These are phyloP conservation scores for Amanita muscaria DNA, from an alignment of 768 basidiomycete genomes.

Conservation along the genomic window DNA sequence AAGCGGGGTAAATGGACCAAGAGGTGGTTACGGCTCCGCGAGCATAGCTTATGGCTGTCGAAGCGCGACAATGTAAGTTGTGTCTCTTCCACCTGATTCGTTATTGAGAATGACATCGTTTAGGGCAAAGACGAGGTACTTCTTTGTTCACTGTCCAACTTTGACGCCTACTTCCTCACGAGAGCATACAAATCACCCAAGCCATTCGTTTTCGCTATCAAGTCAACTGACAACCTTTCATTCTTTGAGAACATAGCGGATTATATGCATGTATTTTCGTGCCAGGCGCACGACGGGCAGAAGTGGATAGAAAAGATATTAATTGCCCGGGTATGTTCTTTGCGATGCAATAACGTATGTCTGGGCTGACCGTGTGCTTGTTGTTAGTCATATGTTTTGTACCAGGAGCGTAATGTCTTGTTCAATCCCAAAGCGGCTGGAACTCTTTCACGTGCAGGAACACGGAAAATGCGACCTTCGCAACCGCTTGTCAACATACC, in stretches of 20 bases:
- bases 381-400: conserved; percentile 68
- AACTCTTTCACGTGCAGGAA: conserved; percentile 30
- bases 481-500: conserved; percentile 35
- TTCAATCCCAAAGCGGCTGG: conserved; percentile 32
- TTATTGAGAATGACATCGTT: not conserved
- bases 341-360: too few species aligned
- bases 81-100: not conserved
- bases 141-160: conserved; percentile 81
- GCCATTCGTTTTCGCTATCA: conserved; percentile 76
- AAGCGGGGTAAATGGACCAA: conserved; percentile 96
- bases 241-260: conserved; percentile 85
- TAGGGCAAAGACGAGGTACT: conserved; percentile 80
- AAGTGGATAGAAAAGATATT: conserved; percentile 76
- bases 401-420: conserved; percentile 70
- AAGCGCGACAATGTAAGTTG: conserved; percentile 78
- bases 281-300: conserved; percentile 62
- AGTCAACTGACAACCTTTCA: conserved; percentile 79
- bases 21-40: conserved; percentile 79
- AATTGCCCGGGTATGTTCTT: conserved; percentile 63
- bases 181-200: conserved; percentile 77
- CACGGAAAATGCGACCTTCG: conserved; percentile 25
- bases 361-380: conserved; percentile 10
- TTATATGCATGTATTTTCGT: conserved; percentile 82
- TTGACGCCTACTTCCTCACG: conserved; percentile 79
- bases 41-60: conserved; percentile 78